Evolutionary conservation across 169 alveolate genomes (phyloP).

Genomic region (Cryptosporidium canis): DNA sequence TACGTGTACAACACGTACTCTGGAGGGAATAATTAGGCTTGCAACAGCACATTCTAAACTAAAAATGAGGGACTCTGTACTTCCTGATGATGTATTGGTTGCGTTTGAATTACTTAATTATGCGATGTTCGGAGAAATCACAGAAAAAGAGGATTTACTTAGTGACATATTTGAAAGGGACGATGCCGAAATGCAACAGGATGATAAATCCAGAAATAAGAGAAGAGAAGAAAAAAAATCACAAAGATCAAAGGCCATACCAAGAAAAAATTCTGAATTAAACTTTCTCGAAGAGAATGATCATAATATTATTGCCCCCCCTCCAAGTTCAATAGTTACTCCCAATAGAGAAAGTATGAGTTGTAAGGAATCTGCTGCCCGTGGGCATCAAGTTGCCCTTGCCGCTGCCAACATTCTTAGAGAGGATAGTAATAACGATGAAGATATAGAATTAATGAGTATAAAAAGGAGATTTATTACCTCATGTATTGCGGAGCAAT

Average conservation of each 20-base stretch:
- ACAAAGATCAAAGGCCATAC: neutral
- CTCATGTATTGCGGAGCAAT: conserved; percentile 50
- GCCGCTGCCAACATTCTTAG: conserved; percentile 59
- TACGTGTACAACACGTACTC: conserved; percentile 78
- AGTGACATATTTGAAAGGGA: neutral
- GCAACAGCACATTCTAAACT: conserved; percentile 89
- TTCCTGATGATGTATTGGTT: conserved; percentile 80
- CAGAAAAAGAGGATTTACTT: neutral
- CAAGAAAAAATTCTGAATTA: neutral
- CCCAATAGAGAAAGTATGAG: conserved; percentile 27
- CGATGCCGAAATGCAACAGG: neutral
- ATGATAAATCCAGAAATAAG: conserved; percentile 19
- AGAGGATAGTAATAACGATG: neutral
- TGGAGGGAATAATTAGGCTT: conserved; percentile 89
- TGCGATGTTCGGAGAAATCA: conserved; percentile 82
- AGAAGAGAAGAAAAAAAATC: conserved; percentile 43
- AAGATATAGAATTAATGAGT: neutral
- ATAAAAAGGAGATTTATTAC: conserved; percentile 1
- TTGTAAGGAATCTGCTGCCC: conserved; percentile 35
- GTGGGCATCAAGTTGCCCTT: conserved; percentile 70
- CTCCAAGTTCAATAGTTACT: conserved; percentile 52
- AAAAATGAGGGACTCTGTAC: conserved; percentile 82
- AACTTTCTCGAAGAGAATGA: conserved; percentile 11
- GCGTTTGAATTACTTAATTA: conserved; percentile 83
- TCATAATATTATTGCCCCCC: conserved; percentile 36